phyloP scores from a whole-genome alignment of 768 basidiomycete species.

The Exsudoporus frostii region DNA sequence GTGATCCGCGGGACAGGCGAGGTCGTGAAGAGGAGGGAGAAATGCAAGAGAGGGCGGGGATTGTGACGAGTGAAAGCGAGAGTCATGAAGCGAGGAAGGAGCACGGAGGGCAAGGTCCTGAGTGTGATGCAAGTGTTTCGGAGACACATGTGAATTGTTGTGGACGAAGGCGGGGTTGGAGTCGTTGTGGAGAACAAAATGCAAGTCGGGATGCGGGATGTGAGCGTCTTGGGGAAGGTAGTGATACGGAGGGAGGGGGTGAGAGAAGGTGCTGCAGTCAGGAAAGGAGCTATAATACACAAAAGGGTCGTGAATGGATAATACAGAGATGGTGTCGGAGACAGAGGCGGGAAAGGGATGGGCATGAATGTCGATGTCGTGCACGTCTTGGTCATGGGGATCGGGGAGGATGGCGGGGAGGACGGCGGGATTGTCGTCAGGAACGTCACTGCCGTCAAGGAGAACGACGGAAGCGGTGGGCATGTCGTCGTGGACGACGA shows the following conservation, averaged over 20 bases:
- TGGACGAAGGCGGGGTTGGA: slow-evolving; percentile 16
- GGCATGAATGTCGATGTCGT: slow-evolving; percentile 34
- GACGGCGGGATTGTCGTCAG: slow-evolving; percentile 9
- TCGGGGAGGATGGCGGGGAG: slow-evolving; percentile 23
- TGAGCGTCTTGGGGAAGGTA: slow-evolving; percentile 28
- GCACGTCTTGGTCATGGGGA: slow-evolving; percentile 28
- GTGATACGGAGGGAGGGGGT: slow-evolving; percentile 19
- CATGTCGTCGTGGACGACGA: slow-evolving; percentile 16
- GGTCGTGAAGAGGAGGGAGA: slow-evolving; percentile 24
- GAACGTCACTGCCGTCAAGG: slow-evolving; percentile 20
- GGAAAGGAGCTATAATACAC: slow-evolving; percentile 35
- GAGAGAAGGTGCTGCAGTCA: slow-evolving; percentile 23
- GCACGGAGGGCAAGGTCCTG: slow-evolving; percentile 23
- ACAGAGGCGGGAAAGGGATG: slow-evolving; percentile 18
- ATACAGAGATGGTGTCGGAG: slow-evolving; percentile 27
- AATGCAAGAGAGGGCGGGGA: slow-evolving; percentile 26
- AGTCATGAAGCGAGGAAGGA: slow-evolving; percentile 23
- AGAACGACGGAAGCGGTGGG: slow-evolving; percentile 16
- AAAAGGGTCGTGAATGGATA: slow-evolving; percentile 30
- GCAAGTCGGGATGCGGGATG: slow-evolving; percentile 26
- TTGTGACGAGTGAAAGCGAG: slow-evolving; percentile 26
- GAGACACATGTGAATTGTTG: slow-evolving; percentile 23
- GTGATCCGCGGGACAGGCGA: slow-evolving; percentile 20
- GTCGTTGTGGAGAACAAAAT: slow-evolving; percentile 25
- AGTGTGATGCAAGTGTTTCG: slow-evolving; percentile 26